Evolutionary conservation across 2,329 filamentous ascomycete genomes (phyloP), one percentile per base, ranked within the genome.

Genomic region (Hypoxylon sp.): DNA sequence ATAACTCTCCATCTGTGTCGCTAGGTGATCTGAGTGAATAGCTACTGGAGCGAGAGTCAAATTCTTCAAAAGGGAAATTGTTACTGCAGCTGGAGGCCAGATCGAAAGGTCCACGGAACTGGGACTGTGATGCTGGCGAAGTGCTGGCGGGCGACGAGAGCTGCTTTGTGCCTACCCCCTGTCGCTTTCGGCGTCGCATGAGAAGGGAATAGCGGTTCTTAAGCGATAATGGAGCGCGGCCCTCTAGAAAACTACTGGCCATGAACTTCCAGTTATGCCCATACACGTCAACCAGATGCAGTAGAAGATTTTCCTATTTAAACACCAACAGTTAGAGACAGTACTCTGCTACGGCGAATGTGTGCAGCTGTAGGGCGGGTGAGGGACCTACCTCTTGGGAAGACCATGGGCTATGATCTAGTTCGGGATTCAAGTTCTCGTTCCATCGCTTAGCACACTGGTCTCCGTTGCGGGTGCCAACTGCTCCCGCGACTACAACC

Each of bases 401-500:
- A 11, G 59, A 51, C 67, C 67, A 69, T 1, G 67, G 67, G 21
- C 60, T 52, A 32, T 49, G 52, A 36, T 60, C 56, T 5, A 61
- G 25, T 19, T 61, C 57, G 32, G 53, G 63, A 36, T 72, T 64
- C 5, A 72, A 30, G 14, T 69, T 68, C 13, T 72, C 70, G n/a
- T 69, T 71, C 70, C 70, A 72, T 25, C 70, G 41, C 48, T 72
- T 72, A 5, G 63, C 58, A 41, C 70, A 72, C 48, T 72, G 70
- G 21, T 72, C 70, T 17, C 70, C 68, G 23, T 69, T 72, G 6
- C 70, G 66, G 13, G 68, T 72, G 2, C 50, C 50, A 13, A 72
- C 66, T 4, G 63, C 63, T 17, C 19, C 52, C 1, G 70, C 66
- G 3, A 72, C 68, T 30, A 51, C 28, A 10, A 57, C 56, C 70